Evolutionary conservation across 2,329 filamentous ascomycete genomes (phyloP).

Genomic region (Colletotrichum lentis): DNA sequence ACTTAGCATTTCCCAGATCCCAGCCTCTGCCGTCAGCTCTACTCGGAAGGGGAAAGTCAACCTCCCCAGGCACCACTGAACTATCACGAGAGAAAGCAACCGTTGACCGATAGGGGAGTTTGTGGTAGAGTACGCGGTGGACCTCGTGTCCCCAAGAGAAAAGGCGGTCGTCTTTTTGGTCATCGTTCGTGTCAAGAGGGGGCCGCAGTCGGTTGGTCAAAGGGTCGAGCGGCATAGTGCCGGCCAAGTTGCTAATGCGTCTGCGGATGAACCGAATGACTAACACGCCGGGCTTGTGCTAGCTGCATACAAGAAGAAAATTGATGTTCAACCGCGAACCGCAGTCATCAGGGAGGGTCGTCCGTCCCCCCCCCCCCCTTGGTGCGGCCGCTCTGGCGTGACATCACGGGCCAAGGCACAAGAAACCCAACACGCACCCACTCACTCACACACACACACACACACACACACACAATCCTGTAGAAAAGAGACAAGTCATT

Average conservation of each 20-base stretch:
- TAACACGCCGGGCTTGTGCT: not conserved
- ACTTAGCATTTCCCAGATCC: not conserved
- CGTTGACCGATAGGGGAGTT: not conserved
- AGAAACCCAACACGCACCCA: not conserved
- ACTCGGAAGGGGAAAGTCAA: conserved; percentile 1
- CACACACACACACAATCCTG: no score
- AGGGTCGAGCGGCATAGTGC: conserved; percentile 12
- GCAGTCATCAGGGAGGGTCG: conserved; percentile 10
- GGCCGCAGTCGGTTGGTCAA: not conserved
- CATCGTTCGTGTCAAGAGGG: not conserved
- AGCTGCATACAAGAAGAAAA: not conserved
- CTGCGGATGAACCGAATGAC: not conserved
- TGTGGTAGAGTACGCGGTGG: not conserved
- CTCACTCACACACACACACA: no score
- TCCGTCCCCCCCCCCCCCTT: not conserved
- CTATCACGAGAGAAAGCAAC: not conserved
- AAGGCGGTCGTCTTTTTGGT: not conserved
- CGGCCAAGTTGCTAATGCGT: not conserved
- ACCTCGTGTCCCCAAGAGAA: not conserved
- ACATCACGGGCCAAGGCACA: conserved; percentile 11
- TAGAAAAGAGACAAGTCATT: not conserved
- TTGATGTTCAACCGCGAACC: not conserved
- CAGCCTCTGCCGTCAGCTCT: not conserved
- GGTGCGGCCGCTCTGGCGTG: conserved; percentile 7
- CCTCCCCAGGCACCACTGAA: not conserved